Base-by-base conservation (phyloP, 2,329 filamentous ascomycete species). In the Aspergillus amoenus region DNA sequence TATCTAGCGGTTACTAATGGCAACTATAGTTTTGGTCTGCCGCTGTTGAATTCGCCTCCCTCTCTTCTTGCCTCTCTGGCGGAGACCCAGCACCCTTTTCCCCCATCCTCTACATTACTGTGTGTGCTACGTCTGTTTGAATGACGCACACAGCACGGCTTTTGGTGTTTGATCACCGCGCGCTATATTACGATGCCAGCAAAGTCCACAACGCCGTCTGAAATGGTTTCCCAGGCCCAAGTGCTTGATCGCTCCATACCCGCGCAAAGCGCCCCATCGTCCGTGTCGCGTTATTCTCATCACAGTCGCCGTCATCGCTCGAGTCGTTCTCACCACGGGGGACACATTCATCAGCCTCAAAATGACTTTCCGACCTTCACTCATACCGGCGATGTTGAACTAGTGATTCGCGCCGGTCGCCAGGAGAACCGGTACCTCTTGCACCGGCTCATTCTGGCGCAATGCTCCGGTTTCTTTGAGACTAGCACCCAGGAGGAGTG, bases 351-450 rank as follows among this genome's bases (percentile, higher is more conserved):
- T 68, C 77, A 85, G 22, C 84, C 89, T 42, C 89, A 90, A 70
- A 97, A 97, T 72, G 93, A 97, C 72, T 97, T 97, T 66, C 93
- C 93, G 21, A 79, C 95, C 70, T 97, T 97, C 75, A 87, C 87
- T 49, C 88, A 93, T 67, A 93, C 90, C 39, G 93, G 93, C 69
- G 93, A 97, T 75, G 91, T 97, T 68, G 93, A 97, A 76, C 92
- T 97, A 61, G 70, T 93, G 55, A 84, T 97, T 67, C 84, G 82
- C 69, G 82, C 85, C 13, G 83, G 88, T 52, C 64, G 84, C 60
- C 85, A 87, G 69, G 89, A 94, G 75, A 90, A 91, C 70, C 84
- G 89, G 60, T 97, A 97, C 72, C 81, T 97, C 46, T 82, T 97
- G 56, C 93, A 97, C 76, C 84, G 88, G 58, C 83, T 97, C 68